Evolutionary conservation across 73 alveolate species (phyloP).

Genomic region (Uronychia binucleata): DNA sequence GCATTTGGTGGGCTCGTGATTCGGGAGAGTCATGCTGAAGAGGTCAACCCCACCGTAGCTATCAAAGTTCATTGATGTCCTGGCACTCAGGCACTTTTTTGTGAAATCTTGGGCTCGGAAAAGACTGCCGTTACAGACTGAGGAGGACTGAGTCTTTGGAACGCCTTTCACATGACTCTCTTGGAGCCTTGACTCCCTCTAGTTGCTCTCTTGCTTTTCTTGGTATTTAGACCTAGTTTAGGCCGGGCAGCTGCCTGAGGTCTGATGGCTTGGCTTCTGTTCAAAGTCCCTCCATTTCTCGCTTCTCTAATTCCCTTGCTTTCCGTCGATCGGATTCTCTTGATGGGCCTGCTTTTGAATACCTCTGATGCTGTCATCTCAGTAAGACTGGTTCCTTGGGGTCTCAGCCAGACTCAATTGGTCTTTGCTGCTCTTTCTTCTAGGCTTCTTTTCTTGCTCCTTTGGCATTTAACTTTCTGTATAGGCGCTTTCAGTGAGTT

Average conservation of each 20-base stretch:
- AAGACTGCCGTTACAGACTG: not conserved
- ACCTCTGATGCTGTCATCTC: not conserved
- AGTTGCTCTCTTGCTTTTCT: not conserved
- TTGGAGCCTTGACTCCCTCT: not conserved
- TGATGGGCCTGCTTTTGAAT: not conserved
- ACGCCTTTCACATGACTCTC: not conserved
- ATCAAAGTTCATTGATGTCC: not conserved
- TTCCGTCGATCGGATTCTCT: not conserved
- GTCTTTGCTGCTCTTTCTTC: not conserved
- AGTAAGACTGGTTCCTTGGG: not conserved
- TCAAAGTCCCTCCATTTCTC: not conserved
- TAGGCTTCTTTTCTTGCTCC: too few relatives aligned
- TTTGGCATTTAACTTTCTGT: too few relatives aligned
- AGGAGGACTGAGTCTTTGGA: not conserved
- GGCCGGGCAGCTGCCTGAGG: not conserved
- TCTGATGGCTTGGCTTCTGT: not conserved
- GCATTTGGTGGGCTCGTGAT: constrained; percentile 43
- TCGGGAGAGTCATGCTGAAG: not conserved
- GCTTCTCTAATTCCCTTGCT: too few relatives aligned
- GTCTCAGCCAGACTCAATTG: not conserved
- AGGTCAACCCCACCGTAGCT: not conserved
- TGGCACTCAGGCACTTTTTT: not conserved
- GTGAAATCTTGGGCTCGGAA: not conserved
- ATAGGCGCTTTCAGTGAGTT: too few relatives aligned
- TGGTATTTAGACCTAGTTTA: not conserved